Evolutionary conservation across 352 stramenopile genomes (phyloP).

Genomic region (Phytophthora litchii): DNA sequence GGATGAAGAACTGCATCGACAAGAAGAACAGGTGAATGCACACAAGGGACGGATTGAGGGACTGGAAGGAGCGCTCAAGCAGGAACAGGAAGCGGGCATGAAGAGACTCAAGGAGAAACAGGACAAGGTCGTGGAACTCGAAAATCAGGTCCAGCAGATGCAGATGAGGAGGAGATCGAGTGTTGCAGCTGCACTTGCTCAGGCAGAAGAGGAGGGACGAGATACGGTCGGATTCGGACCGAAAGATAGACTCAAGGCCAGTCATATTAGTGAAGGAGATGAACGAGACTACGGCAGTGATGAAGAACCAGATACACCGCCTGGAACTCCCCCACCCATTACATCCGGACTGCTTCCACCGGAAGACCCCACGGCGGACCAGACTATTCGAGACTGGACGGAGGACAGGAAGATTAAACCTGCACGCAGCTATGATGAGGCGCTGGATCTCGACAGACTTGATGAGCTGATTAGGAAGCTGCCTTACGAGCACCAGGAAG

Average conservation of each 20-base stretch:
- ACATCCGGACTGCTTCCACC: constrained; percentile 54
- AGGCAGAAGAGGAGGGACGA: constrained; percentile 40
- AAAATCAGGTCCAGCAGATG: constrained; percentile 69
- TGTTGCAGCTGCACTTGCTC: constrained; percentile 45
- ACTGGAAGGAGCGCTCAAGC: constrained; percentile 60
- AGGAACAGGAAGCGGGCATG: constrained; percentile 74
- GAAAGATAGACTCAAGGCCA: constrained; percentile 34
- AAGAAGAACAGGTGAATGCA: constrained; percentile 66
- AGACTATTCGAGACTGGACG: constrained; percentile 73
- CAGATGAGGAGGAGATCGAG: constrained; percentile 59
- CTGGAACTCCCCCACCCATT: constrained; percentile 77
- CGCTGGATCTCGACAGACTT: constrained; percentile 51
- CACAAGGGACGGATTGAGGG: constrained; percentile 69
- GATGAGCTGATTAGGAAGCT: constrained; percentile 64
- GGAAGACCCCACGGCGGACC: constrained; percentile 58
- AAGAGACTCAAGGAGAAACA: constrained; percentile 73
- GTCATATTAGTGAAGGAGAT: constrained; percentile 36
- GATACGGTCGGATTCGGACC: constrained; percentile 58
- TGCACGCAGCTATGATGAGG: constrained; percentile 38
- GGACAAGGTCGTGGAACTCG: constrained; percentile 64
- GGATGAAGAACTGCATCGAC: constrained; percentile 61
- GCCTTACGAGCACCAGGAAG: constrained; percentile 71
- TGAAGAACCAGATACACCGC: constrained; percentile 72
- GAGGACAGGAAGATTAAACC: constrained; percentile 66
- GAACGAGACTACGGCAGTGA: constrained; percentile 38